Base-by-base conservation (phyloP, 768 basidiomycete genomes). In the Panellus pusillus region DNA sequence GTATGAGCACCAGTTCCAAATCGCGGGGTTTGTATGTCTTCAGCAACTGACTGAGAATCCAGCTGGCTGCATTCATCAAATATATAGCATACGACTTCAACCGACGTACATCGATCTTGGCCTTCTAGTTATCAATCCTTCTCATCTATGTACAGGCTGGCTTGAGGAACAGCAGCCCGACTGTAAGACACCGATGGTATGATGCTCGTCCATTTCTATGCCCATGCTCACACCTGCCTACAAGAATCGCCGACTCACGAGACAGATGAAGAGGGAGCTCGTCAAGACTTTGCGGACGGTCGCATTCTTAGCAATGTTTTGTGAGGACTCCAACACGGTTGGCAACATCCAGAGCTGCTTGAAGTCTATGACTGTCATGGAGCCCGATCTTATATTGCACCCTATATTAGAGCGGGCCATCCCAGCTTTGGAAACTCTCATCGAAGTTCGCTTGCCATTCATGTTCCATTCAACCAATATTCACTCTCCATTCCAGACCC, bases 281-380 rank as follows among this genome's bases (percentile, higher is more conserved):
- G 91, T 93, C 17, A 86, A 89, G 59, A 86, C 83, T 19, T 73
- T 94, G 35, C 74, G 91, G 53, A 93, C 92, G 0, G 88, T 94
- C 13, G 83, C 86, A 0, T 74, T 96, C 27, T 77, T 94, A n/a
- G 86, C 91, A 3, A 93, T 94, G 82, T 96, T 95, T 73, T 91
- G 89, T 9, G 88, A 89, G 65, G 90, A 93, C 65, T 75, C 79
- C 44, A 76, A 79, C 9, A 89, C 90, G 1, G 86, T 89, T 27
- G 70, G 77, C 14, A 89, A 92, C 60, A 86, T 92, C 39, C 86
- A 91, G 65, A 83, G 83, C 38, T 86, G 88, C 53, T 71, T 95
- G 58, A 91, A 91, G 69, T 89, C 86, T 15, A 84, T 93, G 84
- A 82, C 83, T 51, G 69, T 86, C 40, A 84, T 92, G 79, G 92